A percentile compares a stretch with the other conserved stretches of the same genome.
Conservation (phyloP, 228 moss, liverwort and hornwort genomes). For the Sphagnum fallax region DNA sequence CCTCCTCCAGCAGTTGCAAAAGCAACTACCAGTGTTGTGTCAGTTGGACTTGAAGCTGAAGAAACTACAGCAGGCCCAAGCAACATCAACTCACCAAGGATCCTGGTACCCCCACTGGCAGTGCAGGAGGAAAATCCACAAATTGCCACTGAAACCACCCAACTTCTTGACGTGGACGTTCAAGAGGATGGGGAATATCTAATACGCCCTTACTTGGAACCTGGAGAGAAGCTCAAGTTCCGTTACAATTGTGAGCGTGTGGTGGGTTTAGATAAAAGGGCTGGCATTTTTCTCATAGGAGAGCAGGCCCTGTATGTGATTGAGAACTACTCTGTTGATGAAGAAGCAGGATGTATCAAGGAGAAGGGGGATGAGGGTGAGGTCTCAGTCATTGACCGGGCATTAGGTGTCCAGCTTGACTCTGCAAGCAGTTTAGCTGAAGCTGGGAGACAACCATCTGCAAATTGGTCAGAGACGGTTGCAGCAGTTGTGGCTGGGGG, state of each 20-base stretch:
- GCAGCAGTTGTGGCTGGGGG: constrained; percentile 68
- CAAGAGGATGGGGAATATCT: constrained; percentile 90
- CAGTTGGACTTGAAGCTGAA: constrained; percentile 3
- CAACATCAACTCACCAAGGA: constrained; percentile 8
- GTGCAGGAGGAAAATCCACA: neutral
- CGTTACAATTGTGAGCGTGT: constrained; percentile 98
- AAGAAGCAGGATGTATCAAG: constrained; percentile 70
- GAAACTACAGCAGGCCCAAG: constrained; percentile 7
- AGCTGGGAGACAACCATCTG: constrained; percentile 37
- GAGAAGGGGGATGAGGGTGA: constrained; percentile 83
- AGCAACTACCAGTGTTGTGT: constrained; percentile 9
- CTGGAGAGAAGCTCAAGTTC: constrained; percentile 83
- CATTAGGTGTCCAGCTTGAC: constrained; percentile 68
- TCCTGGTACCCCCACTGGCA: no score
- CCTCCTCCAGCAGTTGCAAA: constrained; percentile 1
- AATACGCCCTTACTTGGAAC: constrained; percentile 81
- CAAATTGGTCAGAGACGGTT: constrained; percentile 26
- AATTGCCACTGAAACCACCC: constrained; percentile 17
- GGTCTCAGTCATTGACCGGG: constrained; percentile 86
- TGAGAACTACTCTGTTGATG: constrained; percentile 82
- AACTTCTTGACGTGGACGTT: constrained; percentile 42
- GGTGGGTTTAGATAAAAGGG: constrained; percentile 90
- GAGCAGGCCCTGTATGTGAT: constrained; percentile 92
- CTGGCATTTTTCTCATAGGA: constrained; percentile 95
- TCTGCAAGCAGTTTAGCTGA: constrained; percentile 64